phyloP scores from a whole-genome alignment of 345 rosid species.

The Heritiera fomes region DNA sequence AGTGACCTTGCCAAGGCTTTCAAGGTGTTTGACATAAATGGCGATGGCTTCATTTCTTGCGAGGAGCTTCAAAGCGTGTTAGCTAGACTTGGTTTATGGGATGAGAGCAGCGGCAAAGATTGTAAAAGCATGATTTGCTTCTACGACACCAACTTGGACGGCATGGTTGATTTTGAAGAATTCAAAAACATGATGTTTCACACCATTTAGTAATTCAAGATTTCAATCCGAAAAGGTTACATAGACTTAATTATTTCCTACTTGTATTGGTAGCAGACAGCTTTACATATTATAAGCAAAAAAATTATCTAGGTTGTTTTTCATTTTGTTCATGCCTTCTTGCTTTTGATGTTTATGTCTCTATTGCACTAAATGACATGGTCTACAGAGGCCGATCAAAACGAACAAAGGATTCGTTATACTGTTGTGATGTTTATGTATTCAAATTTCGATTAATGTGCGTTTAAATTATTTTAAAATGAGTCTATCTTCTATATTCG shows the following conservation, averaged over 20 bases:
- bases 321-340: no score
- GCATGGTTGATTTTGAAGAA: constrained; percentile 73
- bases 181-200: constrained; percentile 75
- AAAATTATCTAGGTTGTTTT: no score
- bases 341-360: no score
- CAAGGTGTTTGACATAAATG: constrained; percentile 64
- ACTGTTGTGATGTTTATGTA: no score
- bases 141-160: constrained; percentile 69
- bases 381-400: no score
- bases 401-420: no score
- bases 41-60: constrained; percentile 67
- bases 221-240: constrained; percentile 1
- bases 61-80: constrained; percentile 75
- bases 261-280: neutral
- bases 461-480: no score
- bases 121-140: constrained; percentile 64
- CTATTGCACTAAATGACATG: no score
- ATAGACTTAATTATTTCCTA: no score
- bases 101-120: constrained; percentile 48
- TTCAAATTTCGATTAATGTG: no score
- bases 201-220: constrained; percentile 16
- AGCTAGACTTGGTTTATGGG: constrained; percentile 68
- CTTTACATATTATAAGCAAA: no score
- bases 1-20: constrained; percentile 59
- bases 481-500: no score